A percentile compares a stretch with the other conserved stretches of the same genome.
These are phyloP conservation scores for Silene vulgaris DNA, from an alignment of 179 eudicot species.

Conservation along the genomic window DNA sequence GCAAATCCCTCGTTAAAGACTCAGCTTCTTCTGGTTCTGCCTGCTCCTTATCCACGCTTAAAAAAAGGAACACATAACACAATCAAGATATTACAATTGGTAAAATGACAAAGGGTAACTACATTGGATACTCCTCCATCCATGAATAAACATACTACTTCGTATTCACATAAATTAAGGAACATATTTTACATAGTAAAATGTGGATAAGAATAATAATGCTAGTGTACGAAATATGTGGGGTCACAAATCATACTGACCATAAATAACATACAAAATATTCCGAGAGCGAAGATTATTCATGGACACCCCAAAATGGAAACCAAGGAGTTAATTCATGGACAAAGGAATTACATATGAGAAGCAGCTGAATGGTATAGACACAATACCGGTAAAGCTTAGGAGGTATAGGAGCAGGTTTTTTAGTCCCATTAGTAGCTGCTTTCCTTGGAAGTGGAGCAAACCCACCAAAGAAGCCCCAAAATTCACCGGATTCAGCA, in stretches of 20 bases:
- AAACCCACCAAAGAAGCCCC: slow-evolving; percentile 98
- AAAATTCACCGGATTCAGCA: slow-evolving; percentile 94
- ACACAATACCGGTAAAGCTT: slow-evolving; percentile 59
- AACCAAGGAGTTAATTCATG: background rate
- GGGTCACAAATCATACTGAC: background rate
- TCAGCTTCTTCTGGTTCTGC: slow-evolving; percentile 62
- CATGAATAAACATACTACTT: background rate
- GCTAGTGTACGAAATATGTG: background rate
- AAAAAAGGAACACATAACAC: slow-evolving; percentile 26
- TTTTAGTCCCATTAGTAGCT: slow-evolving; percentile 39
- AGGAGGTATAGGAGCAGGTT: slow-evolving; percentile 38
- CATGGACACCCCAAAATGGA: background rate
- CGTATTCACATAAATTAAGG: background rate
- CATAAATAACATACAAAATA: background rate
- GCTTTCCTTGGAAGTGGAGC: slow-evolving; percentile 94
- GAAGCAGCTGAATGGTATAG: slow-evolving; percentile 18
- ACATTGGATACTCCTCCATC: background rate
- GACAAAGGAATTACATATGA: slow-evolving; percentile 4
- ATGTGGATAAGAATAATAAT: background rate
- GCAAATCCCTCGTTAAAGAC: slow-evolving; percentile 62
- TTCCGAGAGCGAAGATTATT: background rate
- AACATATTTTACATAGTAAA: background rate
- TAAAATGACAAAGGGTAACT: slow-evolving; percentile 2
- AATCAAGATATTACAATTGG: background rate
- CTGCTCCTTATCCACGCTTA: slow-evolving; percentile 70